phyloP scores from a whole-genome alignment of 371 early-diverging fungal genomes.

The Mucor plumbeus region DNA sequence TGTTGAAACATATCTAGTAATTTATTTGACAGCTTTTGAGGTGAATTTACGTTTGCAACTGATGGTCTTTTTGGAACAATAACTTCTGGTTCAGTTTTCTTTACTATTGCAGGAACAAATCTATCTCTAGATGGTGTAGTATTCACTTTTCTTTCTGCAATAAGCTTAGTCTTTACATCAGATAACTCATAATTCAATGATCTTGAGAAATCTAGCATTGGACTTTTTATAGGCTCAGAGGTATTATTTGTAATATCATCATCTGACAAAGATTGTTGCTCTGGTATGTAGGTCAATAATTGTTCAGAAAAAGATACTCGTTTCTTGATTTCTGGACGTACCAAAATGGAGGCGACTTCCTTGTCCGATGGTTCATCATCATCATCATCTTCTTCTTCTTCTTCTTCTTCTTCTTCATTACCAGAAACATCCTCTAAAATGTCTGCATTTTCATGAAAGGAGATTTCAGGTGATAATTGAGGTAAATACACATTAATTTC shows the following conservation, averaged over 20 bases:
- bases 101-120: slow-evolving; percentile 10
- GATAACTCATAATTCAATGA: slow-evolving; percentile 1
- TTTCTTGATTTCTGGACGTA: slow-evolving; percentile 20
- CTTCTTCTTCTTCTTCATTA: not conserved
- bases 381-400: not conserved
- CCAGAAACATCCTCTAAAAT: slow-evolving; percentile 1
- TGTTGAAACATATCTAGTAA: slow-evolving; percentile 29
- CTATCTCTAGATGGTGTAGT: slow-evolving; percentile 1
- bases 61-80: not conserved
- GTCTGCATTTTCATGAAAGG: not conserved
- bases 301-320: slow-evolving; percentile 30
- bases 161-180: not conserved
- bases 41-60: not conserved
- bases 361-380: not conserved
- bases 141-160: not conserved
- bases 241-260: not conserved
- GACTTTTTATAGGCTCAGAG: not conserved
- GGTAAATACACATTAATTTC: slow-evolving; percentile 23
- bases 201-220: not conserved
- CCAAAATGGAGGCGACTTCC: not conserved
- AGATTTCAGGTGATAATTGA: slow-evolving; percentile 29
- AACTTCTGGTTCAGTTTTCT: not conserved
- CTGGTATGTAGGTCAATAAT: slow-evolving; percentile 15
- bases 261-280: not conserved
- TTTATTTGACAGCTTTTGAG: slow-evolving; percentile 26